Conservation (phyloP, 805 yeast species). For the Vanderwaltozyma verrucispora region DNA sequence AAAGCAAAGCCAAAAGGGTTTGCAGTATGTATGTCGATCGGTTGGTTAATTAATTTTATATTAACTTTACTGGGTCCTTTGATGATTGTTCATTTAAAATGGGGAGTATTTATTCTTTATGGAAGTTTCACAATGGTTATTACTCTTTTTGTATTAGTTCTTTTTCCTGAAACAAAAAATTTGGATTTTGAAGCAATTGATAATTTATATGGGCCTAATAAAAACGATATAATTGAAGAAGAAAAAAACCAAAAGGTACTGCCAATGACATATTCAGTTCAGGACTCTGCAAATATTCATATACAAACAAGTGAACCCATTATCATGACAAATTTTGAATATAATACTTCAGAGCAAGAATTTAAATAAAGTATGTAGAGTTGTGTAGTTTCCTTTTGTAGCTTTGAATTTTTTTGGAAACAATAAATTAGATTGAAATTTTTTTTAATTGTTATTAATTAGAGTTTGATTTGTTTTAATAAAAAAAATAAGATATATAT, state of each 20-base stretch:
- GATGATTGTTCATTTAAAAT: slow-evolving; percentile 27
- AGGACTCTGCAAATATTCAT: too few species aligned
- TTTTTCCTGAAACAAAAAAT: slow-evolving; percentile 38
- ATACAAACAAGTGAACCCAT: too few species aligned
- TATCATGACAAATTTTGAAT: too few species aligned
- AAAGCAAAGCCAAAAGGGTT: slow-evolving; percentile 38
- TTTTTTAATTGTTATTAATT: too few species aligned
- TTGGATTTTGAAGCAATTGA: slow-evolving; percentile 21
- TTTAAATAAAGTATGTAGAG: too few species aligned
- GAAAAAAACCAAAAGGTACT: neutral
- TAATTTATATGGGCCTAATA: slow-evolving; percentile 8
- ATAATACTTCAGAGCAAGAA: too few species aligned
- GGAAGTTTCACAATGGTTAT: slow-evolving; percentile 29
- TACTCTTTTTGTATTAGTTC: slow-evolving; percentile 21
- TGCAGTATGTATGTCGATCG: slow-evolving; percentile 35
- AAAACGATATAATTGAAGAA: neutral
- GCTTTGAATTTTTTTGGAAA: too few species aligned
- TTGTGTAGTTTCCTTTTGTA: too few species aligned
- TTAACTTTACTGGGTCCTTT: slow-evolving; percentile 35
- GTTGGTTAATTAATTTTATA: slow-evolving; percentile 34
- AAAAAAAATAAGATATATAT: neutral
- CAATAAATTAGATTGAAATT: too few species aligned
- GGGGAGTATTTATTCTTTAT: slow-evolving; percentile 34
- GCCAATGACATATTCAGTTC: neutral
- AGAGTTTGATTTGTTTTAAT: neutral